Base-by-base conservation (phyloP, 2,329 filamentous ascomycete species). In the Aspergillus tubingensis region DNA sequence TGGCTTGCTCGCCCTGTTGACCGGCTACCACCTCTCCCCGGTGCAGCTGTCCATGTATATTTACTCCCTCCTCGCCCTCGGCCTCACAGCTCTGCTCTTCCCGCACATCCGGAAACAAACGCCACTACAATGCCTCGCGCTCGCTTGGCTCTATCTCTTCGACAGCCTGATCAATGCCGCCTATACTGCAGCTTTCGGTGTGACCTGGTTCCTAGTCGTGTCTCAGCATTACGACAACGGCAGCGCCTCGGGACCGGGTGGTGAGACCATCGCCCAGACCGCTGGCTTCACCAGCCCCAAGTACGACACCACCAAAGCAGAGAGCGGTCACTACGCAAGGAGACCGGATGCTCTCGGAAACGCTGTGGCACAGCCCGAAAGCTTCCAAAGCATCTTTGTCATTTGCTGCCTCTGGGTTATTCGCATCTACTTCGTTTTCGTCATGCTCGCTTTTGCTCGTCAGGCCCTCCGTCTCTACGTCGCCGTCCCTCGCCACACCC, bases 1-100 rank as follows among this genome's bases (percentile, higher is more conserved):
- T 77, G 93, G 93, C 66, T 83, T 97, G 47, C 88, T 97, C 67
- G 92, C 93, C 61, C 85, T 96, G 67, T 82, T 96, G 65, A 96
- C 93, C 23, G 94, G 94, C 73, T 92, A 91, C 77, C 83, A 89
- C 68, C 86, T 96, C 64, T 93, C 91, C 57, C 83, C 88, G 30
- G 84, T 95, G 23, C 94, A 97, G 77, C 84, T 96, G 59, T 91
- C 90, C 60, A 95, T 96, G 83, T 97, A 96, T 82, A 83, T 96
- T 52, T 96, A 96, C 83, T 95, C 91, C 25, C 83, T 95, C 62
- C 69, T 86, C 64, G 85, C 90, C 27, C 86, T 96, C 65, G 81
- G 83, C 65, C 78, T 90, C 49, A 85, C 91, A 67, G 82, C 85
- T 54, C 85, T 87, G 69, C 87, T 96, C 51, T 85, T 91, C 70